Base-by-base conservation (phyloP, 2,329 filamentous ascomycete species). In the Fusarium sulawesiense region DNA sequence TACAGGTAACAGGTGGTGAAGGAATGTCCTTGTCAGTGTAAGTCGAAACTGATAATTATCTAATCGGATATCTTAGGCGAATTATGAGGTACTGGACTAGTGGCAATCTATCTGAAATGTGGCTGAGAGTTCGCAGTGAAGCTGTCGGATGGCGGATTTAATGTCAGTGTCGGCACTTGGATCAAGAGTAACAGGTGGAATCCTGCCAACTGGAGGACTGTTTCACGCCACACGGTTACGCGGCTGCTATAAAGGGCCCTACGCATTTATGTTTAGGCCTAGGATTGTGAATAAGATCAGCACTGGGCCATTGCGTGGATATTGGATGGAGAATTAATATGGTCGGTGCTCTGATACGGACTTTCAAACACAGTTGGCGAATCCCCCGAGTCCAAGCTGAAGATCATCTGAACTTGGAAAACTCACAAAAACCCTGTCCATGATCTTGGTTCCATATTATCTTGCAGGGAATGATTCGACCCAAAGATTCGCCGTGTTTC, bases 81-180 rank as follows among this genome's bases (percentile, higher is more conserved):
- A 21, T 55, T 25, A 37, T 25, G 25, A 58, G 37, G 14, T 18
- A 57, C 45, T 37, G 13, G 6, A 47, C 58, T 42, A 32, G 51
- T 25, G 32, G 37, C 49, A 70, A 73, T 73, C 40, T 64, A 73
- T 50, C 12, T 64, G 70, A 32, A 50, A 59, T 65, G 63, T 62
- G 60, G 64, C 59, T 60, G 55, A 58, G 58, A 62, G 56, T 27
- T 60, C 23, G 25, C 16, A 21, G 60, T 54, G 44, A 42, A 18
- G 21, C 13, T 25, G 44, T 56, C 20, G 25, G 47, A 65, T 25
- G 44, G 53, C 20, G 25, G 47, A 65, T 30, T 44, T 42, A 11
- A 65, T 37, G 53, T 60, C 57, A 50, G 50, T 59, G 62, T 51
- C 50, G 54, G 71, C 61, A 50, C 47, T 49, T 20, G 54, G 47